Evolutionary conservation across 2,329 filamentous ascomycete species (phyloP).

Genomic region (Simplicillium aogashimaense): DNA sequence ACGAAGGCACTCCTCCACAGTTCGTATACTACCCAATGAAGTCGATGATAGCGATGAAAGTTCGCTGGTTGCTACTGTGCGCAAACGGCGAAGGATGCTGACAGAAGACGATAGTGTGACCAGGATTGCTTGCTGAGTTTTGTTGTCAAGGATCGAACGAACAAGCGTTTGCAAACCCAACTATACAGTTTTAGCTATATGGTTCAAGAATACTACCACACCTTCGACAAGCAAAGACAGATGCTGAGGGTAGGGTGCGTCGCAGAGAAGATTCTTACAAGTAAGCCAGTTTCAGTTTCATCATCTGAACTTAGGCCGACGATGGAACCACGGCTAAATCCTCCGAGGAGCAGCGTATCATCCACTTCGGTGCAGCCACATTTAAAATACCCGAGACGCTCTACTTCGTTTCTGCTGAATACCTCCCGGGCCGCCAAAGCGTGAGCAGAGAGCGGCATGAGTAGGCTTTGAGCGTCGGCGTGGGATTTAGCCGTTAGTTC

Average conservation of each 20-base stretch:
- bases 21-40: constrained; percentile 10
- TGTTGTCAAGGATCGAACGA: no score
- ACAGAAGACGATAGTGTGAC: no score
- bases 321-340: constrained; percentile 39
- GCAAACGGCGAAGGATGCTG: constrained; percentile 28
- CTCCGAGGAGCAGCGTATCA: constrained; percentile 31
- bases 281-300: constrained; percentile 33
- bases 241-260: no score
- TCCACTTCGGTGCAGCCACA: constrained; percentile 41
- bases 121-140: no score
- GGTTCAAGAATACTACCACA: no score
- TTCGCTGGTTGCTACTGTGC: constrained; percentile 28
- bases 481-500: no score
- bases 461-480: no score
- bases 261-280: no score
- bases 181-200: no score
- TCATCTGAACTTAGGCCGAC: constrained; percentile 45
- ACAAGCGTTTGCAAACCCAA: no score
- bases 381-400: constrained; percentile 18
- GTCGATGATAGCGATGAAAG: constrained; percentile 11
- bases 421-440: constrained; percentile 17
- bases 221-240: no score
- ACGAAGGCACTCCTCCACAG: constrained; percentile 30
- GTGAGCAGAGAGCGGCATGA: no score
- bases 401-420: constrained; percentile 20